Conservation (phyloP, 306 rosid species). For the Vachellia pachyceras region DNA sequence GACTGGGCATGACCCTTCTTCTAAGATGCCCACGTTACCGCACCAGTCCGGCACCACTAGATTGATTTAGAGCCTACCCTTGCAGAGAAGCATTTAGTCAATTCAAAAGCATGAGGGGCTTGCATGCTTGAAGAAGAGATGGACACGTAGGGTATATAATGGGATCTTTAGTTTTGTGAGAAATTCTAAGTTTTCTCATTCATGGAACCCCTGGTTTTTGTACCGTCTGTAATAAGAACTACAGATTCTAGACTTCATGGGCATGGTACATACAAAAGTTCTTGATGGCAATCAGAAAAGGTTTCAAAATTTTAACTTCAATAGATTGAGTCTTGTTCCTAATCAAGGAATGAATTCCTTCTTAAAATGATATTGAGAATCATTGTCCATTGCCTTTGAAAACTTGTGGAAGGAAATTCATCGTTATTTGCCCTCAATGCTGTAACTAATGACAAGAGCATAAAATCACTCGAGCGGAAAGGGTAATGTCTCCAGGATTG, state of each 20-base stretch:
- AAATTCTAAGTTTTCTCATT: background rate
- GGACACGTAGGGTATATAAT: background rate
- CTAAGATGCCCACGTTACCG: background rate
- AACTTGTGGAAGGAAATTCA: background rate
- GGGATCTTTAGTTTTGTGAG: background rate
- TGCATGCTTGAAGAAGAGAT: background rate
- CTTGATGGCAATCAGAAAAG: background rate
- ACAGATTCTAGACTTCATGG: background rate
- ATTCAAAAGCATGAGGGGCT: background rate
- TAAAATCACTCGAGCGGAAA: background rate
- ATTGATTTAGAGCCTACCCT: no score
- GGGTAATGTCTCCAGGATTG: background rate
- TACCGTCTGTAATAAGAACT: background rate
- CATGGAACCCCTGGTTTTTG: background rate
- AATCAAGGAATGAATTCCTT: background rate
- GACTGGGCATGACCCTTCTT: background rate
- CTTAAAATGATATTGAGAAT: background rate
- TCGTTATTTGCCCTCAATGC: conserved; percentile 17
- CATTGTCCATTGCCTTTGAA: no score
- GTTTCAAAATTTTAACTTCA: background rate
- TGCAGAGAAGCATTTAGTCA: no score
- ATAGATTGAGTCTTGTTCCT: background rate
- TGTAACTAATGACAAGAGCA: conserved; percentile 17
- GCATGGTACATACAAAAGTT: background rate
- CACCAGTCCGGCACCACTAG: no score